Evolutionary conservation across 1,284 basidiomycete genomes (phyloP), one percentile per base, ranked within the genome.

Genomic region (Flammula alnicola): DNA sequence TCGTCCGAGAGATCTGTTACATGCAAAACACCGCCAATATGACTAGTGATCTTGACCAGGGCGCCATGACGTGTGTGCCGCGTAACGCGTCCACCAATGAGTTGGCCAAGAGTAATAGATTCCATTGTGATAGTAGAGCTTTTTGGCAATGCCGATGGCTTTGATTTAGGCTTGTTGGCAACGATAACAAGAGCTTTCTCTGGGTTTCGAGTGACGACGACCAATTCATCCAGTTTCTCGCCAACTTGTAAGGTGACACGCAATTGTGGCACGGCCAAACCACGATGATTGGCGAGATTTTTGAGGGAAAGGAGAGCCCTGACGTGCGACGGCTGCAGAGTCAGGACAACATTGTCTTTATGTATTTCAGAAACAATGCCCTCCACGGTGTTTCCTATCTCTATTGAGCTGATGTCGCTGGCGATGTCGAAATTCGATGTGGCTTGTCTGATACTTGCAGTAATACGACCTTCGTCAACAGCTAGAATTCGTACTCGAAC

Each of bases 111-210:
- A 27, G 74, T 64, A 19, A 95, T 71, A 3, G 79, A 78, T 48
- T 91, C 86, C 63, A 92, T 75, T 5, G 81, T 80, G 23, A 93
- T 62, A 1, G 53, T 55, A 22, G 78, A 64, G 3, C 65, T 65
- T 66, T 84, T 83, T 61, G 78, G 70, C 2, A 75, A 64, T 3
- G 76, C 52, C n/a, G 75, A 59, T 16, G 68, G 64, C 58, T 79
- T 82, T 20, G 70, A 64, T 63, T 81, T 83, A 3, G 83, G 84
- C 56, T 79, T 81, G 53, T 84, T 88, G 52, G 88, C 88, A 38
- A 96, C 90, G 53, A 98, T 88, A 50, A 98, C 88, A 49, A 98
- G 78, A 10, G 87, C 86, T 60, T 93, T 94, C 58, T 92, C 93
- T 1, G 84, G 75, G 65, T 94, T 95, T 61, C 93, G 90, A n/a